These are phyloP conservation scores for Chrysoporthe puriensis DNA, from an alignment of 2,329 filamentous ascomycete genomes.

Conservation along the genomic window DNA sequence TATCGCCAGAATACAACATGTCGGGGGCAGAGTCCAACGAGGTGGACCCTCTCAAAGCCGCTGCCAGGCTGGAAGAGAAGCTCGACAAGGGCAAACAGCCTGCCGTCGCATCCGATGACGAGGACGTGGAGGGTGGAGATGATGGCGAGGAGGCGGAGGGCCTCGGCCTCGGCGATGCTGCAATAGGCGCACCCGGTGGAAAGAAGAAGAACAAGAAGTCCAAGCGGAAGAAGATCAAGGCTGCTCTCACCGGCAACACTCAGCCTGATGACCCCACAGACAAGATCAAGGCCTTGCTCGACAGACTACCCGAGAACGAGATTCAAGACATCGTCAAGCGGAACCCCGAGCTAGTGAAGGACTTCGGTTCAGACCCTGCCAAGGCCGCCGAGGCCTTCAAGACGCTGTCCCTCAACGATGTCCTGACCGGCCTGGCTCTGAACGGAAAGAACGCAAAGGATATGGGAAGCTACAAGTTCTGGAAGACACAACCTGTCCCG, in stretches of 20 bases:
- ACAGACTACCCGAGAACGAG: slow-evolving; percentile 59
- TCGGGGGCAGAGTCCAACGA: slow-evolving; percentile 66
- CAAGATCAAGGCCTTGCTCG: slow-evolving; percentile 55
- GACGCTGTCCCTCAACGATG: slow-evolving; percentile 69
- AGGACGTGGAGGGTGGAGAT: slow-evolving; percentile 44
- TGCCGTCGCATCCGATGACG: slow-evolving; percentile 52
- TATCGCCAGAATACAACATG: slow-evolving; percentile 37
- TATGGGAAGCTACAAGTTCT: slow-evolving; percentile 98
- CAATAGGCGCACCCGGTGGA: slow-evolving; percentile 37
- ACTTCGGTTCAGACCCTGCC: slow-evolving; percentile 44
- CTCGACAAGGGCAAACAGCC: slow-evolving; percentile 49
- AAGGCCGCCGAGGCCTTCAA: slow-evolving; percentile 58
- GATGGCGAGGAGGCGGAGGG: slow-evolving; percentile 43
- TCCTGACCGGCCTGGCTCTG: slow-evolving; percentile 75
- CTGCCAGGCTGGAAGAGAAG: slow-evolving; percentile 43
- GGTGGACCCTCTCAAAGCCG: slow-evolving; percentile 56
- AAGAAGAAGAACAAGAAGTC: slow-evolving; percentile 70
- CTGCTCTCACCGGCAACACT: slow-evolving; percentile 40
- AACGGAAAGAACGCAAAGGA: slow-evolving; percentile 91
- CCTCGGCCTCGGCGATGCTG: slow-evolving; percentile 40
- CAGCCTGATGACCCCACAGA: slow-evolving; percentile 43
- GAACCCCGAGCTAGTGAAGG: slow-evolving; percentile 72
- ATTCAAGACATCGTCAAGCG: slow-evolving; percentile 70
- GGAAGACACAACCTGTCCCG: slow-evolving; percentile 94
- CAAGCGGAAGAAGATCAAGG: slow-evolving; percentile 65